phyloP scores from a whole-genome alignment of 306 rosid genomes.

The Hippophae gyantsensis region DNA sequence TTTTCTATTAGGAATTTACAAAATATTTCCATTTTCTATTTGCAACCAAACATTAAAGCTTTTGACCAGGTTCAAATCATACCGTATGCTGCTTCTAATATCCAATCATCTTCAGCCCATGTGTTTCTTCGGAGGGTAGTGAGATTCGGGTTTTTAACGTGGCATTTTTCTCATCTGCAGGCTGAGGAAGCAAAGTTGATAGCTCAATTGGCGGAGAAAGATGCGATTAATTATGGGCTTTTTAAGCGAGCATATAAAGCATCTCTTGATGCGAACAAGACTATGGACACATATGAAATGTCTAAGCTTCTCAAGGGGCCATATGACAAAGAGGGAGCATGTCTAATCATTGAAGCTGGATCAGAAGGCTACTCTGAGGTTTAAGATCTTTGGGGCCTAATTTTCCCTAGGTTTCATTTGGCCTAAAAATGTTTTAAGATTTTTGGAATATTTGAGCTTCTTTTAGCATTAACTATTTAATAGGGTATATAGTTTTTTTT shows the following conservation, averaged over 20 bases:
- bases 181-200: slow-evolving; percentile 81
- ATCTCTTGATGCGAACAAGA: slow-evolving; percentile 52
- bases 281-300: slow-evolving; percentile 63
- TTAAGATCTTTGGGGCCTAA: slow-evolving; percentile 6
- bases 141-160: slow-evolving; percentile 1
- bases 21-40: not conserved
- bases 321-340: slow-evolving; percentile 71
- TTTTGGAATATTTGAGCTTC: not conserved
- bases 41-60: too few relatives aligned
- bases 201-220: slow-evolving; percentile 55
- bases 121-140: slow-evolving; percentile 3
- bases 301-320: slow-evolving; percentile 75
- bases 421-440: not conserved
- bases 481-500: too few relatives aligned
- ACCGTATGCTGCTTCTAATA: not conserved
- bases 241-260: slow-evolving; percentile 72
- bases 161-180: slow-evolving; percentile 25
- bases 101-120: not conserved
- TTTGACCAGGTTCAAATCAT: too few relatives aligned
- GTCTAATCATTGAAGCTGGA: slow-evolving; percentile 52
- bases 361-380: slow-evolving; percentile 48
- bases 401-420: not conserved
- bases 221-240: slow-evolving; percentile 60
- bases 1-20: not conserved
- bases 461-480: too few relatives aligned